Conservation (phyloP, 441 rosid genomes). For the Corymbia citriodora region DNA sequence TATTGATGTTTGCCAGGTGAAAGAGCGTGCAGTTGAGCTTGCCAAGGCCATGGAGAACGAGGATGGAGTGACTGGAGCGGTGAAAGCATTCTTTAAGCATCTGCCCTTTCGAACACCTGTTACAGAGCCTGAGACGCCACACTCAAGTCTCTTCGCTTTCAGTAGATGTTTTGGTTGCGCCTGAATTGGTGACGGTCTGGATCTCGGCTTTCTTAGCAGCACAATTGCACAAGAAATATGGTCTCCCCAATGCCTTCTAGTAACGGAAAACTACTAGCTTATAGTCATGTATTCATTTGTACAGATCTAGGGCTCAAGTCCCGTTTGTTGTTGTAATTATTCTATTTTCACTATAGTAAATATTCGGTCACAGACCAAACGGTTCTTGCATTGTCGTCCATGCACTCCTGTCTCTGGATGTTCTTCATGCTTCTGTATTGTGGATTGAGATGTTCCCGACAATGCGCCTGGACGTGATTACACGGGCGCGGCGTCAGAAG, state of each 20-base stretch:
- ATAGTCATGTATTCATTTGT: neutral
- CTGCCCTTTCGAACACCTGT: conserved; percentile 39
- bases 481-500: neutral
- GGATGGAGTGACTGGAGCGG: conserved; percentile 96
- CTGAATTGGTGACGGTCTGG: conserved; percentile 13
- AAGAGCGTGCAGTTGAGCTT: conserved; percentile 69
- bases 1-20: conserved; percentile 43
- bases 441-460: neutral
- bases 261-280: neutral
- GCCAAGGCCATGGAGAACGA: conserved; percentile 92
- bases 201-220: neutral
- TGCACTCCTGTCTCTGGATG: neutral
- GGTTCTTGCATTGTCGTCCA: neutral
- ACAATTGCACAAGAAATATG: neutral
- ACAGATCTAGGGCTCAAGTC: neutral
- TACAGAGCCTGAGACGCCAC: conserved; percentile 27
- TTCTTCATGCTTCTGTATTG: neutral
- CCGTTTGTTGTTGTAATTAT: neutral
- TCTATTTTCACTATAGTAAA: neutral
- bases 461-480: neutral
- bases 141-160: conserved; percentile 42
- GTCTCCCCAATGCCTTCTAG: neutral
- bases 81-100: conserved; percentile 89
- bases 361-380: neutral
- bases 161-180: conserved; percentile 81